Evolutionary conservation across 2,329 filamentous ascomycete genomes (phyloP).

Genomic region (Talaromyces funiculosus): DNA sequence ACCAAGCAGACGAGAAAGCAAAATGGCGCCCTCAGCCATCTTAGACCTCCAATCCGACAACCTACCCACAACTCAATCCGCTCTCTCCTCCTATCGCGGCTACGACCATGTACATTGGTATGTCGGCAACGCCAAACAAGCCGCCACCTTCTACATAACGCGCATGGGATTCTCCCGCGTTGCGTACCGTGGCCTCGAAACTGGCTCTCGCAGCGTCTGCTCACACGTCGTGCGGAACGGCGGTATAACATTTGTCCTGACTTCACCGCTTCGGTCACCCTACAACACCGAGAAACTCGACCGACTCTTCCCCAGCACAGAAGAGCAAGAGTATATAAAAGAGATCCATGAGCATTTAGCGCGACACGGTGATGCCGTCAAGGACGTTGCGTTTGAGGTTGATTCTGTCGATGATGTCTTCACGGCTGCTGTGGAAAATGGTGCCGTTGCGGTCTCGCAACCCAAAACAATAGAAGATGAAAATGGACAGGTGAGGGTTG

Average conservation of each 20-base stretch:
- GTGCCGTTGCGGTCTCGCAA: constrained; percentile 34
- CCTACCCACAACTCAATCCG: constrained; percentile 16
- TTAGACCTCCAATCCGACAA: constrained; percentile 7
- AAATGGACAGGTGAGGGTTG: constrained; percentile 63
- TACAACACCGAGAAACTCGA: constrained; percentile 34
- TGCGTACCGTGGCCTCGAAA: constrained; percentile 84
- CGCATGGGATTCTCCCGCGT: constrained; percentile 80
- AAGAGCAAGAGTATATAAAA: constrained; percentile 60
- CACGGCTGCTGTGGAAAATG: constrained; percentile 57
- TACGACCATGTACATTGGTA: constrained; percentile 96
- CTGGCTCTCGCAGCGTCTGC: constrained; percentile 71
- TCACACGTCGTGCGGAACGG: constrained; percentile 62
- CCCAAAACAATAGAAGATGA: constrained; percentile 57
- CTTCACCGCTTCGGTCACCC: constrained; percentile 49
- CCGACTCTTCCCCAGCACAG: constrained; percentile 48
- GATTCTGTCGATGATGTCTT: constrained; percentile 82
- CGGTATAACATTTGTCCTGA: constrained; percentile 39
- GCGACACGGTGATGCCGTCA: constrained; percentile 86
- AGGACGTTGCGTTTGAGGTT: constrained; percentile 92
- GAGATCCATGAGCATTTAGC: constrained; percentile 81
- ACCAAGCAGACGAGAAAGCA: background rate
- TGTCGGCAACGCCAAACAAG: constrained; percentile 95
- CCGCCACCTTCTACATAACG: constrained; percentile 78
- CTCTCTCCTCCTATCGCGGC: constrained; percentile 55
- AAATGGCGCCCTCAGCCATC: constrained; percentile 17